Evolutionary conservation across 1,284 basidiomycete species (phyloP).

Genomic region (Naganishia cerealis): DNA sequence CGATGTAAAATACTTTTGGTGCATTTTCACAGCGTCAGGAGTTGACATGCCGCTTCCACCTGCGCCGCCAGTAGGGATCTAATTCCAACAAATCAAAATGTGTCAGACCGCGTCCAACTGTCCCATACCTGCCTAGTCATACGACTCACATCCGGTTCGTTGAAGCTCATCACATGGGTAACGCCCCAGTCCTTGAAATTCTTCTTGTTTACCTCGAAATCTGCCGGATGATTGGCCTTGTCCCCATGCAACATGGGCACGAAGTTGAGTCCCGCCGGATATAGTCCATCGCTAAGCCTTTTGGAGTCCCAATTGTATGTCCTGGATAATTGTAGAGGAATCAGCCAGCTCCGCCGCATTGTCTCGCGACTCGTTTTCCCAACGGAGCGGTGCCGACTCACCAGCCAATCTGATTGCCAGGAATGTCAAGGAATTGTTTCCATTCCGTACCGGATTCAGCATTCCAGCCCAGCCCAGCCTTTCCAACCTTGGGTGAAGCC

Average conservation of each 20-base stretch:
- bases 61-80: neutral
- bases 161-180: constrained; percentile 6
- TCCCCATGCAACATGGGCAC: neutral
- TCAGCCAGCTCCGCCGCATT: neutral
- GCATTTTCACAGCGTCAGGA: neutral
- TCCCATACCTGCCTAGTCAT: neutral
- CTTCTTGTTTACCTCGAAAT: neutral
- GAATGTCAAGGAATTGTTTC: constrained; percentile 7
- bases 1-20: constrained; percentile 5
- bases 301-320: constrained; percentile 9
- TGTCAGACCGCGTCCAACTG: neutral
- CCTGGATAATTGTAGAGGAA: neutral
- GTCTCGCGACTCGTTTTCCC: neutral
- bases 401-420: constrained; percentile 8
- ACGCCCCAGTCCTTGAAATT: constrained; percentile 17
- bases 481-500: neutral
- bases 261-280: neutral
- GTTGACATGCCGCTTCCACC: constrained; percentile 3
- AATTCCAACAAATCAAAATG: too few species aligned
- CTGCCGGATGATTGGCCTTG: neutral
- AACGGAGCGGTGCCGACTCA: neutral
- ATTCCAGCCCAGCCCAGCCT: constrained; percentile 6
- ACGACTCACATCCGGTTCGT: constrained; percentile 6
- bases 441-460: neutral
- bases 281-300: neutral